Evolutionary conservation across 352 stramenopile species (phyloP).

Genomic region (Globisporangium paddicum): DNA sequence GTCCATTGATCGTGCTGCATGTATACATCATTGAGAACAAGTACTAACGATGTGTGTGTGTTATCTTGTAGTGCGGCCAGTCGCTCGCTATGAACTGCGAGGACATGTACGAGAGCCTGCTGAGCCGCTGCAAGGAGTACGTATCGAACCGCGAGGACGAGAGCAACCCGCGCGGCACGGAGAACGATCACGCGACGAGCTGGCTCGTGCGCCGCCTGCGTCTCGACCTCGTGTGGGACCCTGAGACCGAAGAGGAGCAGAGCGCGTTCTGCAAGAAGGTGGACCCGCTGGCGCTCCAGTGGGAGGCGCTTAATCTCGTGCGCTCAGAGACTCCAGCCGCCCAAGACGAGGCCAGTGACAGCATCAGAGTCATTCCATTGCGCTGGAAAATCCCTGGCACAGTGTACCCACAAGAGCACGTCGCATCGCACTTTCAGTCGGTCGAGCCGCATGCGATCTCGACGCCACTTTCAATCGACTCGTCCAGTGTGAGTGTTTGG

Average conservation of each 20-base stretch:
- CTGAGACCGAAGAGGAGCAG: conserved; percentile 52
- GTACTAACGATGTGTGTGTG: neutral
- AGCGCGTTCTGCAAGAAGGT: conserved; percentile 49
- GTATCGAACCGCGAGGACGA: conserved; percentile 56
- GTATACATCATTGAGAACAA: neutral
- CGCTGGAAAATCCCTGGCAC: conserved; percentile 49
- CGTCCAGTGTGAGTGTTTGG: conserved; percentile 31
- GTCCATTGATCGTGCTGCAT: neutral
- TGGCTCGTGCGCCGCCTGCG: conserved; percentile 73
- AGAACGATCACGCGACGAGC: conserved; percentile 33
- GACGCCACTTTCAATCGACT: conserved; percentile 40
- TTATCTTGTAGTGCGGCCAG: conserved; percentile 28
- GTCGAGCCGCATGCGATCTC: conserved; percentile 41
- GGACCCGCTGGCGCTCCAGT: conserved; percentile 53
- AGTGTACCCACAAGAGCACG: conserved; percentile 52
- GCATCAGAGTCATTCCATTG: conserved; percentile 18
- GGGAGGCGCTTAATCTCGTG: conserved; percentile 52
- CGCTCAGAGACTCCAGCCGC: conserved; percentile 12
- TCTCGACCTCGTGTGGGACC: conserved; percentile 60
- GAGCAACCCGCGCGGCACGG: conserved; percentile 44
- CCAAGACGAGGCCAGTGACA: conserved; percentile 2
- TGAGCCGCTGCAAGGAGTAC: conserved; percentile 72
- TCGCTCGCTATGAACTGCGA: conserved; percentile 34
- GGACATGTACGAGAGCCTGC: conserved; percentile 63
- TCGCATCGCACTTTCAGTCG: conserved; percentile 27